phyloP scores from a whole-genome alignment of 2,329 filamentous ascomycete genomes.

The Madurella fahalii region DNA sequence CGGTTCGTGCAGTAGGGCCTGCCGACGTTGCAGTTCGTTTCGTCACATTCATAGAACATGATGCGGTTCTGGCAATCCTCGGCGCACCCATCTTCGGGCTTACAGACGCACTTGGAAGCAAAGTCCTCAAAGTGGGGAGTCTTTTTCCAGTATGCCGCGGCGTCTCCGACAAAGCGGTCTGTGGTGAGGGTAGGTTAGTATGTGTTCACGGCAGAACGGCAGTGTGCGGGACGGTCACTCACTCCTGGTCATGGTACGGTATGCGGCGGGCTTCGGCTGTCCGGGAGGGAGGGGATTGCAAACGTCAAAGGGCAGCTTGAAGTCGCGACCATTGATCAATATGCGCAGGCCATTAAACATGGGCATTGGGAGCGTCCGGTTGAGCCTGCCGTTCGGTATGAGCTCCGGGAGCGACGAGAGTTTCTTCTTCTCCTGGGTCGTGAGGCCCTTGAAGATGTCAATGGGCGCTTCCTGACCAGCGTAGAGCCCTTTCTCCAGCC shows the following conservation, averaged over 20 bases:
- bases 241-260: slow-evolving; percentile 90
- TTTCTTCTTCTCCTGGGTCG: slow-evolving; percentile 47
- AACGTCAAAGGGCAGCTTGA: slow-evolving; percentile 84
- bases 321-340: slow-evolving; percentile 70
- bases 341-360: slow-evolving; percentile 73
- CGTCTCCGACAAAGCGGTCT: slow-evolving; percentile 90
- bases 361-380: slow-evolving; percentile 64
- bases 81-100: slow-evolving; percentile 72
- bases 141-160: slow-evolving; percentile 75
- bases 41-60: slow-evolving; percentile 97
- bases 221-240: slow-evolving; percentile 34
- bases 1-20: slow-evolving; percentile 77
- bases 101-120: slow-evolving; percentile 74
- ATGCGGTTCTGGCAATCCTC: slow-evolving; percentile 91
- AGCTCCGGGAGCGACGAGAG: slow-evolving; percentile 46
- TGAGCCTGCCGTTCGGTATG: slow-evolving; percentile 44
- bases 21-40: slow-evolving; percentile 78
- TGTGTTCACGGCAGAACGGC: background rate
- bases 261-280: slow-evolving; percentile 89
- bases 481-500: slow-evolving; percentile 78
- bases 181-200: slow-evolving; percentile 17
- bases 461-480: slow-evolving; percentile 66
- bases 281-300: slow-evolving; percentile 82
- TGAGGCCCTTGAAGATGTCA: slow-evolving; percentile 48
- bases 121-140: slow-evolving; percentile 70